phyloP scores from a whole-genome alignment of 1,284 basidiomycete species.

The Xerocomus cyaneibrunnescens region DNA sequence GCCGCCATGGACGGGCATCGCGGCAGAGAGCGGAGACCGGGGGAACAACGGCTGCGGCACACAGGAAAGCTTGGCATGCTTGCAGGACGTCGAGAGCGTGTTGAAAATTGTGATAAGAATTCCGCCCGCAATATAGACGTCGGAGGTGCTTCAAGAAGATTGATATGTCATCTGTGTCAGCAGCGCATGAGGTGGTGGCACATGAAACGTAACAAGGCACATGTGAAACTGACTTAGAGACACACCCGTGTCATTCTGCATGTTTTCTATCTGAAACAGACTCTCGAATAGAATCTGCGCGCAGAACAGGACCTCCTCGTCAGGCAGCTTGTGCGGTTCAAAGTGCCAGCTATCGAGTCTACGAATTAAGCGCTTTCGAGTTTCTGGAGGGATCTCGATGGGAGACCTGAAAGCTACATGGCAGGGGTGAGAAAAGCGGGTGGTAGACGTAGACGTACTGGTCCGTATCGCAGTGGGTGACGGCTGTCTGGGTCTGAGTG shows the following conservation, averaged over 20 bases:
- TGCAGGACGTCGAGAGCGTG: constrained; percentile 95
- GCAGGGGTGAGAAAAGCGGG: constrained; percentile 12
- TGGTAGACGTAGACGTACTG: constrained; percentile 38
- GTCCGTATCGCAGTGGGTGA: constrained; percentile 56
- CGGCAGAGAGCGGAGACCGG: constrained; percentile 55
- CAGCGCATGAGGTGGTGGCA: constrained; percentile 20
- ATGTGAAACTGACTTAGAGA: constrained; percentile 56
- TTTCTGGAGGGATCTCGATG: constrained; percentile 36
- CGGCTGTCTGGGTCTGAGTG: constrained; percentile 69
- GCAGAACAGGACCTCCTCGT: constrained; percentile 79
- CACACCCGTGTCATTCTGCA: constrained; percentile 65
- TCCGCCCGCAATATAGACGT: constrained; percentile 82
- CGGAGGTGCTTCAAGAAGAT: constrained; percentile 79
- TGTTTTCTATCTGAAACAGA: constrained; percentile 70
- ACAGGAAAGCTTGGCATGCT: constrained; percentile 84
- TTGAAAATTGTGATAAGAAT: constrained; percentile 95
- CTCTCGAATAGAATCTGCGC: constrained; percentile 78
- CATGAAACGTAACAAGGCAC: constrained; percentile 20
- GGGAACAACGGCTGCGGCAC: constrained; percentile 75
- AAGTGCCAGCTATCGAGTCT: constrained; percentile 82
- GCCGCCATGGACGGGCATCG: constrained; percentile 48
- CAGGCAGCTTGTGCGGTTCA: constrained; percentile 77
- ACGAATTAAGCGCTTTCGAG: constrained; percentile 57
- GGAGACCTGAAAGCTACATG: constrained; percentile 34
- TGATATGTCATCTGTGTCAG: constrained; percentile 61